These are phyloP conservation scores for Gillenia trifoliata DNA, from an alignment of 306 rosid species.

Conservation along the genomic window DNA sequence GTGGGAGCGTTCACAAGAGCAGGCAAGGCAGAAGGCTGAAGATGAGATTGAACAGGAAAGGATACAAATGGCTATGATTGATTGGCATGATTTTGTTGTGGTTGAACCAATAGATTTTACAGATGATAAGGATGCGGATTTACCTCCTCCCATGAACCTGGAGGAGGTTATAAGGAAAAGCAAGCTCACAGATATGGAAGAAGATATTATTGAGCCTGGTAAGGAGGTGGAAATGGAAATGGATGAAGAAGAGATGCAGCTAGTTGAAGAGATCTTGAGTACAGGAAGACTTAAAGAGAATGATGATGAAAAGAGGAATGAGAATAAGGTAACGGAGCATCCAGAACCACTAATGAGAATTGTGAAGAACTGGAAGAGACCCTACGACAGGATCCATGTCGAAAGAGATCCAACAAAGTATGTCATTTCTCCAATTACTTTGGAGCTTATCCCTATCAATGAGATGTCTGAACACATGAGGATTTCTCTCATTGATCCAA, in stretches of 20 bases:
- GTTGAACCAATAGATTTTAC: constrained; percentile 89
- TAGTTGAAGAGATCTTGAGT: constrained; percentile 90
- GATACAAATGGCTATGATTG: constrained; percentile 92
- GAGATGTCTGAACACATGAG: constrained; percentile 99
- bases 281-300: constrained; percentile 63
- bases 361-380: constrained; percentile 98
- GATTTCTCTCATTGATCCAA: constrained; percentile 95
- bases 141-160: constrained; percentile 90
- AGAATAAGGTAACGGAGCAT: constrained; percentile 54
- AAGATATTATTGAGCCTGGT: constrained; percentile 72
- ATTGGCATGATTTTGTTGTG: constrained; percentile 99
- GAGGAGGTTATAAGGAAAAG: constrained; percentile 97
- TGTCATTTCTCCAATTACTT: constrained; percentile 88
- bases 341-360: constrained; percentile 90
- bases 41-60: constrained; percentile 97
- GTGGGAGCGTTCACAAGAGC: constrained; percentile 97
- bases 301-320: constrained; percentile 55
- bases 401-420: constrained; percentile 81
- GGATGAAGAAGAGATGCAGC: constrained; percentile 95
- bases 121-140: constrained; percentile 92
- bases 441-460: constrained; percentile 75
- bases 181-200: constrained; percentile 65
- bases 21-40: constrained; percentile 93
- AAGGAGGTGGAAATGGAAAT: constrained; percentile 96
- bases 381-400: constrained; percentile 76